phyloP scores from a whole-genome alignment of 1,284 basidiomycete genomes.

The Cryptococcus sp. region DNA sequence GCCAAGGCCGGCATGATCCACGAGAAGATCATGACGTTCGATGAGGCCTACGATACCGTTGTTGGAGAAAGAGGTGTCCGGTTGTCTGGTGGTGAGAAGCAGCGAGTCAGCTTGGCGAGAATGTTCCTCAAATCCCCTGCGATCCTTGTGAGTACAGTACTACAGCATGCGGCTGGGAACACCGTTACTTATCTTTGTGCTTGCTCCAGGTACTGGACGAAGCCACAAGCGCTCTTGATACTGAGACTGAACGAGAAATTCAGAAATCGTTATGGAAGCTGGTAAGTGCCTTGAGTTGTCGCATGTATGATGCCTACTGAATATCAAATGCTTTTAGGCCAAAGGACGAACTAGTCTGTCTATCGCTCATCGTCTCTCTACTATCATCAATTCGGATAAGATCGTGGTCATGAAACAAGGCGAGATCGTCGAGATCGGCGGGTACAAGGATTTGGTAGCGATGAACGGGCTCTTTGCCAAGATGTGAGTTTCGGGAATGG shows the following conservation, averaged over 20 bases:
- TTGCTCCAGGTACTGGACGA: constrained; percentile 81
- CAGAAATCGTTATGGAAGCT: constrained; percentile 64
- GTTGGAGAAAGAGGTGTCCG: constrained; percentile 97
- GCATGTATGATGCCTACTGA: background rate
- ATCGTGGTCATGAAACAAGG: constrained; percentile 89
- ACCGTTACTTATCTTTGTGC: no score
- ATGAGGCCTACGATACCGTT: constrained; percentile 80
- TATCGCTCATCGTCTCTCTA: constrained; percentile 69
- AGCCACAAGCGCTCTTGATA: constrained; percentile 94
- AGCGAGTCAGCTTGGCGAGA: constrained; percentile 87
- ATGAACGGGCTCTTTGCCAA: constrained; percentile 53
- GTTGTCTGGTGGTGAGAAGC: constrained; percentile 99
- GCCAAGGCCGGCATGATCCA: constrained; percentile 85
- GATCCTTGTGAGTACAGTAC: constrained; percentile 61
- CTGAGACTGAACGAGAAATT: constrained; percentile 71
- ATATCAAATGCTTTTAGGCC: constrained; percentile 58
- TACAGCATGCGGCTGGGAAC: background rate
- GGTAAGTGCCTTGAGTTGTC: constrained; percentile 80
- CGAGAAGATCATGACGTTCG: constrained; percentile 73
- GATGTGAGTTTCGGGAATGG: constrained; percentile 31
- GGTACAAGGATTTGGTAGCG: constrained; percentile 76
- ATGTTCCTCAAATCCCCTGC: constrained; percentile 90
- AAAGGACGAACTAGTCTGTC: constrained; percentile 84
- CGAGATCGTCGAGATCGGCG: constrained; percentile 79
- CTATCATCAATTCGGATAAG: constrained; percentile 61